A percentile compares a stretch with the other conserved stretches of the same genome.
Conservation (phyloP, 352 stramenopile genomes). For the Phytophthora pisi region DNA sequence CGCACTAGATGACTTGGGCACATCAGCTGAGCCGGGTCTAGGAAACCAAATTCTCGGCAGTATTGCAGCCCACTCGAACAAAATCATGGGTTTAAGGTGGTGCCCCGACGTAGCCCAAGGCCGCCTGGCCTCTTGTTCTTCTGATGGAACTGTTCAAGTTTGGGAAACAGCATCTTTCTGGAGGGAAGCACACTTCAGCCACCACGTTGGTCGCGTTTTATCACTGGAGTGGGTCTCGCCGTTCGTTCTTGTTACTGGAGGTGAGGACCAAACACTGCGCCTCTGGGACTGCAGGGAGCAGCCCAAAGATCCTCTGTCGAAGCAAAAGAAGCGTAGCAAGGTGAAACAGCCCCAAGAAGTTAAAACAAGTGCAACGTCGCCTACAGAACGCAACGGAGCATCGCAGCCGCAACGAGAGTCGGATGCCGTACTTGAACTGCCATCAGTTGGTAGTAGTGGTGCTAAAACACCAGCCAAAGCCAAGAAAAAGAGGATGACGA, state of each 20-base stretch:
- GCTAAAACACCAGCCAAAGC: slow-evolving; percentile 10
- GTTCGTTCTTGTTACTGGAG: slow-evolving; percentile 53
- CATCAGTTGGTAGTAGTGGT: not conserved
- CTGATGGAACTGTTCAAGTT: slow-evolving; percentile 61
- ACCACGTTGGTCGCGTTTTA: slow-evolving; percentile 62
- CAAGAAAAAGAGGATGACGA: slow-evolving; percentile 28
- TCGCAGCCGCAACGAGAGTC: slow-evolving; percentile 3
- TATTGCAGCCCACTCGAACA: slow-evolving; percentile 43
- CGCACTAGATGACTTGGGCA: not conserved
- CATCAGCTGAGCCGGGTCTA: slow-evolving; percentile 3
- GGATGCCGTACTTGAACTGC: not conserved
- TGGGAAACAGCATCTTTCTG: slow-evolving; percentile 44
- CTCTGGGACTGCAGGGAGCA: slow-evolving; percentile 61
- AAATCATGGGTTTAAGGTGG: slow-evolving; percentile 62
- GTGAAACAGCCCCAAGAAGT: slow-evolving; percentile 34
- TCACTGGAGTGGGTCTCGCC: slow-evolving; percentile 60
- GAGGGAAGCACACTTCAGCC: slow-evolving; percentile 40
- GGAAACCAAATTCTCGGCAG: slow-evolving; percentile 24
- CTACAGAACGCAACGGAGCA: not conserved
- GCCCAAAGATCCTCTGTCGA: slow-evolving; percentile 8
- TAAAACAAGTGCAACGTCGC: not conserved
- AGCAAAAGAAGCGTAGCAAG: slow-evolving; percentile 34
- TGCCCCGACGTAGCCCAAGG: slow-evolving; percentile 1
- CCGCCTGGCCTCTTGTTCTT: slow-evolving; percentile 57
- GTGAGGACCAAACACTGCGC: slow-evolving; percentile 74